A percentile compares a stretch with the other conserved stretches of the same genome.
Evolutionary conservation across 768 basidiomycete genomes (phyloP).

Genomic region (Pleurotus ostreatus): DNA sequence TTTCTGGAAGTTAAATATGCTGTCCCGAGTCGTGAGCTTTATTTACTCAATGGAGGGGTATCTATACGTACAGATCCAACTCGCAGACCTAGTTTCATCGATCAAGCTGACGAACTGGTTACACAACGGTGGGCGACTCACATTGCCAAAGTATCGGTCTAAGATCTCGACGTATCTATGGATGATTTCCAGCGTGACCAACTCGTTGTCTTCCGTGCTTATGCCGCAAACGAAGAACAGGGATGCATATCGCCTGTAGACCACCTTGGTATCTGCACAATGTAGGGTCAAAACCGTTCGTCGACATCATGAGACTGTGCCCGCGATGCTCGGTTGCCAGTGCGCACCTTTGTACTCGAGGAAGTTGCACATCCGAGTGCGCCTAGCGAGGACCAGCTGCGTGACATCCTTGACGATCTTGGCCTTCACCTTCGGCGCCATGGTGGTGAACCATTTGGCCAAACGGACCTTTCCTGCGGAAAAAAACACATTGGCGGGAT

Average conservation of each 20-base stretch:
- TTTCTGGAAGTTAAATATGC: slow-evolving; percentile 97
- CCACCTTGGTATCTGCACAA: slow-evolving; percentile 54
- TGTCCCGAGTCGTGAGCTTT: slow-evolving; percentile 21
- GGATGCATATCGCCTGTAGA: slow-evolving; percentile 94
- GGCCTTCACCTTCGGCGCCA: slow-evolving; percentile 73
- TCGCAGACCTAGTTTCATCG: slow-evolving; percentile 66
- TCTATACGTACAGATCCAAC: slow-evolving; percentile 71
- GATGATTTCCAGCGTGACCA: slow-evolving; percentile 87
- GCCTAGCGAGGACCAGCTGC: slow-evolving; percentile 82
- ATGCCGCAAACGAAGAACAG: slow-evolving; percentile 94
- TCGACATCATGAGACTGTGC: too few species aligned
- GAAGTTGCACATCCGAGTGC: slow-evolving; percentile 93
- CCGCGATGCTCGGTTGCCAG: not conserved
- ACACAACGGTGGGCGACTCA: slow-evolving; percentile 31
- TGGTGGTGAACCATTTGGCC: slow-evolving; percentile 92
- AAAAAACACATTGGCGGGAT: slow-evolving; percentile 6
- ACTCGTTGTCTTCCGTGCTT: slow-evolving; percentile 81
- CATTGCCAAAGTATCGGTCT: slow-evolving; percentile 88
- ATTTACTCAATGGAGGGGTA: not conserved
- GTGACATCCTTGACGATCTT: slow-evolving; percentile 97
- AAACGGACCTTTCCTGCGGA: slow-evolving; percentile 83
- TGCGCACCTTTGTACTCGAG: slow-evolving; percentile 89
- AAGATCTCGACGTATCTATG: slow-evolving; percentile 94
- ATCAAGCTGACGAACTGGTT: slow-evolving; percentile 17
- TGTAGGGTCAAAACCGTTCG: too few species aligned